Percentiles rank a stretch among this genome's conserved stretches.
Evolutionary conservation across 768 basidiomycete species (phyloP).

Genomic region (Pulveroboletus sp.): DNA sequence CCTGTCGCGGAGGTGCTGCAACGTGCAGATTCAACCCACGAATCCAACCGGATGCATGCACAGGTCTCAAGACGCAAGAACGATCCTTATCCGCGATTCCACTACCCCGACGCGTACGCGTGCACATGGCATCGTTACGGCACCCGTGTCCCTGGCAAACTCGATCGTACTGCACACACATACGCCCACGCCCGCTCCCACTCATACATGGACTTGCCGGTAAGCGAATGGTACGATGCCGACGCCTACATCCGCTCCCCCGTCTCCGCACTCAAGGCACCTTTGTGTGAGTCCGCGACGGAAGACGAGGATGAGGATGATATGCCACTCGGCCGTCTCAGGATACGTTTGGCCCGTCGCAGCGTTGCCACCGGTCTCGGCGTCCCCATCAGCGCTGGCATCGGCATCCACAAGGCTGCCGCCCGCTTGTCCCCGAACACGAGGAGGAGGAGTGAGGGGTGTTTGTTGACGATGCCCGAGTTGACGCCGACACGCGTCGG

Average conservation of each 20-base stretch:
- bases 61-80: background rate
- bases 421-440: background rate
- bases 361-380: background rate
- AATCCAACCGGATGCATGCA: background rate
- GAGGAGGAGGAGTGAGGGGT: conserved; percentile 19
- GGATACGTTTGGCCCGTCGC: conserved; percentile 7
- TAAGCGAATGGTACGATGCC: conserved; percentile 11
- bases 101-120: conserved; percentile 7
- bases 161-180: background rate
- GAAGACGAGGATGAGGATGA: conserved; percentile 13
- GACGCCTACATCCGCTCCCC: conserved; percentile 16
- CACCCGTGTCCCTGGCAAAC: conserved; percentile 16
- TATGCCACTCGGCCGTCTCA: conserved; percentile 12
- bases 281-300: conserved; percentile 4
- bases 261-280: conserved; percentile 14
- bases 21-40: background rate
- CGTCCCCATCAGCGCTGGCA: background rate
- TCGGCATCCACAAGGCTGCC: background rate
- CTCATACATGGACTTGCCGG: conserved; percentile 1
- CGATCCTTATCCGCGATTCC: conserved; percentile 4
- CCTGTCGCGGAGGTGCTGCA: background rate
- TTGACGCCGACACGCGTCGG: conserved; percentile 18
- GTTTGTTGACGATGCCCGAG: conserved; percentile 10
- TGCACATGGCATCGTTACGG: conserved; percentile 17
- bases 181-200: conserved; percentile 3